Evolutionary conservation across 768 basidiomycete species (phyloP).

Genomic region (Nevesoporus exiguus): DNA sequence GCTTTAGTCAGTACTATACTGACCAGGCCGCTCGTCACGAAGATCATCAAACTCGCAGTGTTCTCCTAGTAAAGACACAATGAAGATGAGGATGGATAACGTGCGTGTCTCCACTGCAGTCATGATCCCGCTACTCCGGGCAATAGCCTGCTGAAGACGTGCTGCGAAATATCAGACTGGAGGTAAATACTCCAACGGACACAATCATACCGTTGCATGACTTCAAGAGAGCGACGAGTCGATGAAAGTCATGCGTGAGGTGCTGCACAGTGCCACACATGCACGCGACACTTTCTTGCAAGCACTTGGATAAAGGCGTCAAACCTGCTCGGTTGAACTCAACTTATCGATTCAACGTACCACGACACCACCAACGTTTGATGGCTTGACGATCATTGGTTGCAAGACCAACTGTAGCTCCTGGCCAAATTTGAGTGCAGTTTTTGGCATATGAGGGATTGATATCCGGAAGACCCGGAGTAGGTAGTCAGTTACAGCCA

Average conservation of each 20-base stretch:
- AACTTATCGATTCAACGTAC: conserved; percentile 37
- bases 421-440: conserved; percentile 81
- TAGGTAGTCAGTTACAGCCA: conserved; percentile 79
- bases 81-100: conserved; percentile 72
- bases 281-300: conserved; percentile 92
- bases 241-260: conserved; percentile 81
- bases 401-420: conserved; percentile 80
- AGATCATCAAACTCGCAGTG: conserved; percentile 85
- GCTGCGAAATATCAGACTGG: conserved; percentile 35
- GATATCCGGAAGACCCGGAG: conserved; percentile 84
- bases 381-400: conserved; percentile 90
- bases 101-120: conserved; percentile 48
- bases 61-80: conserved; percentile 82
- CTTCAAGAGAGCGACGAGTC: conserved; percentile 74
- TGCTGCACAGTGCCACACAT: conserved; percentile 82
- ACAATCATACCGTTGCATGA: conserved; percentile 71
- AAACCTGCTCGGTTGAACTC: background rate
- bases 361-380: conserved; percentile 59
- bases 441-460: conserved; percentile 87
- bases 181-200: background rate
- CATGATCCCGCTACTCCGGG: conserved; percentile 40
- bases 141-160: conserved; percentile 60
- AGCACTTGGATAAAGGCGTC: conserved; percentile 44
- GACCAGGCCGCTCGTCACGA: conserved; percentile 58
- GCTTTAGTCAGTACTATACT: conserved; percentile 19